A percentile compares a stretch with the other conserved stretches of the same genome.
Evolutionary conservation across 345 rosid species (phyloP).

Genomic region (Raphanus sativus): DNA sequence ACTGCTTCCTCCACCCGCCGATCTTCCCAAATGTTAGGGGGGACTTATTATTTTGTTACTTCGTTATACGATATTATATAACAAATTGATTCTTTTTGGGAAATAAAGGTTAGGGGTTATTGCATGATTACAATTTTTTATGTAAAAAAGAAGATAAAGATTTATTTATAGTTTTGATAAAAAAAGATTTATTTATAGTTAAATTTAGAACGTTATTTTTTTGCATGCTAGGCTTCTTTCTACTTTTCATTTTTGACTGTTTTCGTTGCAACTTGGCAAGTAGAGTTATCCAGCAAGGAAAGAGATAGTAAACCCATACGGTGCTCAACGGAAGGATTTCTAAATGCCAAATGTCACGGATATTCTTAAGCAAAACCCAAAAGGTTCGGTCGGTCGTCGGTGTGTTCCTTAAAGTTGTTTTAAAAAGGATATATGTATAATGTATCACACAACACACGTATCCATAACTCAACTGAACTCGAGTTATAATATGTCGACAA

Average conservation of each 20-base stretch:
- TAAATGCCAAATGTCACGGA: slow-evolving; percentile 20
- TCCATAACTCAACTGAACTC: background rate
- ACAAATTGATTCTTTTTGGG: background rate
- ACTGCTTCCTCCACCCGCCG: slow-evolving; percentile 74
- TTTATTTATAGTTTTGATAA: no score
- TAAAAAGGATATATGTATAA: background rate
- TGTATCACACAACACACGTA: background rate
- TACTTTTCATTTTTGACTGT: background rate
- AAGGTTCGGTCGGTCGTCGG: slow-evolving; percentile 21
- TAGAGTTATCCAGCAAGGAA: background rate
- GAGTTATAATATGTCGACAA: background rate
- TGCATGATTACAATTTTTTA: background rate
- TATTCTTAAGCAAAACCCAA: background rate
- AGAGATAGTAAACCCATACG: background rate
- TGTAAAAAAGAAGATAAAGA: background rate
- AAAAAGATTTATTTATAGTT: no score
- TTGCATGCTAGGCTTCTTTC: background rate
- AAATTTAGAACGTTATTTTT: no score
- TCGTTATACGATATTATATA: background rate
- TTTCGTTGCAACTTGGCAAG: slow-evolving; percentile 15
- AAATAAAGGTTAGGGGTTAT: background rate
- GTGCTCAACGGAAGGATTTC: slow-evolving; percentile 2
- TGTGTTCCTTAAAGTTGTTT: background rate
- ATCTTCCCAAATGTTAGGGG: slow-evolving; percentile 68
- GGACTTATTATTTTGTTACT: background rate